phyloP scores from a whole-genome alignment of 1,139 yeast genomes.

The Candida dubliniensis region DNA sequence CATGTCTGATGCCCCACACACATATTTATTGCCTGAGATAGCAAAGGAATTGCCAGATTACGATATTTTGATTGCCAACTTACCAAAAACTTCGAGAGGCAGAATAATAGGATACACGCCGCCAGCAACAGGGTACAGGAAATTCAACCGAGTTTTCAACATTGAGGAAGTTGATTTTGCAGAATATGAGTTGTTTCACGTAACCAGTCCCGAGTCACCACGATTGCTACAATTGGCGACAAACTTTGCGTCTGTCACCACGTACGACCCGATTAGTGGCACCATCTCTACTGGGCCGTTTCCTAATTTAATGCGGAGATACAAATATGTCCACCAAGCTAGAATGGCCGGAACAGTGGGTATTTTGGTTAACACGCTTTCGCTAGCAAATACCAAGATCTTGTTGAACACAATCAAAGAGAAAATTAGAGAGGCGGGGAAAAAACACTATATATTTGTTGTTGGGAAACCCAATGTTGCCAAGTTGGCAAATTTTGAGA shows the following conservation, averaged over 20 bases:
- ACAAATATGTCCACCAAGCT: slow-evolving; percentile 82
- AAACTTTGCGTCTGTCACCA: slow-evolving; percentile 52
- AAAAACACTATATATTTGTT: slow-evolving; percentile 89
- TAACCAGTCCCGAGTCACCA: slow-evolving; percentile 77
- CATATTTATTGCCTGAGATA: slow-evolving; percentile 39
- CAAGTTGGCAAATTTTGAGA: slow-evolving; percentile 90
- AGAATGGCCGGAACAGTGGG: slow-evolving; percentile 92
- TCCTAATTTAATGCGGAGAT: slow-evolving; percentile 80
- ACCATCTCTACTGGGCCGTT: slow-evolving; percentile 54
- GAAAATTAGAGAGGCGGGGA: slow-evolving; percentile 72
- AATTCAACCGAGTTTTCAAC: slow-evolving; percentile 11
- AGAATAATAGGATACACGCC: slow-evolving; percentile 45
- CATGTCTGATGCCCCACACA: slow-evolving; percentile 70
- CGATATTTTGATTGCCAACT: slow-evolving; percentile 51
- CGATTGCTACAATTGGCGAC: slow-evolving; percentile 75
- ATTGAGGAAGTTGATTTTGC: slow-evolving; percentile 27
- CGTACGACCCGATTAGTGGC: slow-evolving; percentile 42
- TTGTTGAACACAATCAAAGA: slow-evolving; percentile 60
- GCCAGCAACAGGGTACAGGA: neutral
- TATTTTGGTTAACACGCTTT: slow-evolving; percentile 82
- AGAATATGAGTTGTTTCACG: slow-evolving; percentile 60
- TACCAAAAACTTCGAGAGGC: slow-evolving; percentile 33
- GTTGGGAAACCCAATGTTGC: slow-evolving; percentile 99
- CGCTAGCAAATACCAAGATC: slow-evolving; percentile 66
- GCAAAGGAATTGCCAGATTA: slow-evolving; percentile 40